phyloP scores from a whole-genome alignment of 139 green algal species.

The Coelastrella sp. region DNA sequence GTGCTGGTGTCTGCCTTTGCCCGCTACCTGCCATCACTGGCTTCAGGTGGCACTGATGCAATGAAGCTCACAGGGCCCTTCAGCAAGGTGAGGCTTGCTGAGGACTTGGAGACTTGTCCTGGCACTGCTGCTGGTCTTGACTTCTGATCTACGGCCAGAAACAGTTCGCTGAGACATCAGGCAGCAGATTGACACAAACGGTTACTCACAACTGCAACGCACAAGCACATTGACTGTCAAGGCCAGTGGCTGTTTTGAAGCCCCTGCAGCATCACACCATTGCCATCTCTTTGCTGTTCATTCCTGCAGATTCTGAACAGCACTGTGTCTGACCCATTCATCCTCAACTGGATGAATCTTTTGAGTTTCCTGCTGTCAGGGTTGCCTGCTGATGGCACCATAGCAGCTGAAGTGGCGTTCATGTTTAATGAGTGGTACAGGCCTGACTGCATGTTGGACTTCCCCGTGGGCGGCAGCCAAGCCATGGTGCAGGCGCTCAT shows the following conservation, averaged over 20 bases:
- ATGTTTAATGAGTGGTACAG: constrained; percentile 91
- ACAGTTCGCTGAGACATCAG: too few species aligned
- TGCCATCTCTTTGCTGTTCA: neutral
- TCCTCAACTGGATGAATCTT: constrained; percentile 95
- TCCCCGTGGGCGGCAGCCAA: constrained; percentile 88
- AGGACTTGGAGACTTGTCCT: neutral
- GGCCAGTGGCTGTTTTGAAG: too few species aligned
- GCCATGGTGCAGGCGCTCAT: constrained; percentile 93
- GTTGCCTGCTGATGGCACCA: constrained; percentile 90
- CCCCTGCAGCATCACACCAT: too few species aligned
- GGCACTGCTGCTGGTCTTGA: neutral
- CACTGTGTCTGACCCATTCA: constrained; percentile 83
- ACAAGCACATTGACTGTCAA: too few species aligned
- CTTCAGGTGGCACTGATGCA: constrained; percentile 59
- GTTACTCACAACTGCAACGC: too few species aligned
- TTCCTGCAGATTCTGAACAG: constrained; percentile 63
- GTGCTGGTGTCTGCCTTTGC: constrained; percentile 78
- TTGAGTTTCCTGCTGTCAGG: constrained; percentile 96
- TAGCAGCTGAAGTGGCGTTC: constrained; percentile 94
- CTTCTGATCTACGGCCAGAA: neutral
- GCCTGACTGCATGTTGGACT: constrained; percentile 86
- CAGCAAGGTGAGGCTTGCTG: constrained; percentile 60
- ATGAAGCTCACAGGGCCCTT: constrained; percentile 87
- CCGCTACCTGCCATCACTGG: constrained; percentile 81
- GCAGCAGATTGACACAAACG: too few species aligned